Conservation (phyloP, 352 stramenopile genomes). For the Globisporangium orthogonon region DNA sequence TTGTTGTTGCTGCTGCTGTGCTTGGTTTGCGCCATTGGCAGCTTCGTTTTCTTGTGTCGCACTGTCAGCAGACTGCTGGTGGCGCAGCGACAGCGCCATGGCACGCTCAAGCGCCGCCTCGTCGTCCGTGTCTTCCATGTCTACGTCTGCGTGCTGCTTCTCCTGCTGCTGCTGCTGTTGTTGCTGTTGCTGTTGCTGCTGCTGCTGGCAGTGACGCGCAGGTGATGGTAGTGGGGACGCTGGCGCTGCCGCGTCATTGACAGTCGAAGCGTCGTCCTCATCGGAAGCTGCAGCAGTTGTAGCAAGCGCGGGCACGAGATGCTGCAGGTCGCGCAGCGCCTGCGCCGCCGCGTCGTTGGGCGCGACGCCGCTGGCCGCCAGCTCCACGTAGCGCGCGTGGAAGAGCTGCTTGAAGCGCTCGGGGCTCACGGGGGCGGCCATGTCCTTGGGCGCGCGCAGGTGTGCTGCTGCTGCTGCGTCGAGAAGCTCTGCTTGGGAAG, state of each 20-base stretch:
- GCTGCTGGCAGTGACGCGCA: neutral
- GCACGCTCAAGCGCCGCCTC: slow-evolving; percentile 9
- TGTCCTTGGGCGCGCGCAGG: neutral
- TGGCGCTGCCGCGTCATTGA: neutral
- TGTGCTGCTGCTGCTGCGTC: neutral
- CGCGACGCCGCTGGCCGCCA: slow-evolving; percentile 39
- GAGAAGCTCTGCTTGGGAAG: too few species aligned
- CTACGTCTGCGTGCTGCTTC: slow-evolving; percentile 22
- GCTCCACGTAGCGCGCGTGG: slow-evolving; percentile 39
- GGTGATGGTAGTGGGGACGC: neutral
- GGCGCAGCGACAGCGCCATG: slow-evolving; percentile 5
- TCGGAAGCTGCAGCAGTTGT: neutral
- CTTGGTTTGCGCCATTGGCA: neutral
- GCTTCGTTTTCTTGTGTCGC: slow-evolving; percentile 16
- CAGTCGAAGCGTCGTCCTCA: neutral
- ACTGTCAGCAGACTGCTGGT: slow-evolving; percentile 13
- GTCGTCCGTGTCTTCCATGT: slow-evolving; percentile 36
- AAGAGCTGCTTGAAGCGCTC: slow-evolving; percentile 40
- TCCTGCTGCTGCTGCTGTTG: neutral
- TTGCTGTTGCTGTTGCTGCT: neutral
- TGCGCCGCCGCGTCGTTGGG: slow-evolving; percentile 56
- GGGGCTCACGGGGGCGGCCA: slow-evolving; percentile 6
- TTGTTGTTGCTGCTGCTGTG: neutral
- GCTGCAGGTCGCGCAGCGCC: slow-evolving; percentile 49
- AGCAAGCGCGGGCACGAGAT: slow-evolving; percentile 10